phyloP scores from a whole-genome alignment of 345 rosid genomes.

The Eucalyptus sideroxylon region DNA sequence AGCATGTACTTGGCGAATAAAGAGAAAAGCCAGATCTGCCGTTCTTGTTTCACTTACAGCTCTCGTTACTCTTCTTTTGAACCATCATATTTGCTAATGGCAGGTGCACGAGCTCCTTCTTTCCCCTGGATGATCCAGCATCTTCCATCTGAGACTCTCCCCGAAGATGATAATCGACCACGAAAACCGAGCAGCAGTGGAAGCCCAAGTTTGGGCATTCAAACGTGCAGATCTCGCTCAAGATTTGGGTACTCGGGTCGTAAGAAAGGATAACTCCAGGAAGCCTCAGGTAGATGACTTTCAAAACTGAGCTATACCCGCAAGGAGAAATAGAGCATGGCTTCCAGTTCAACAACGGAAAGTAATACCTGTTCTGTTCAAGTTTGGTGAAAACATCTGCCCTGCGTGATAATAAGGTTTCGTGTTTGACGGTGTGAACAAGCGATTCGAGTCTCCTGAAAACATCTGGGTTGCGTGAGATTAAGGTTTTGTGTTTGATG shows the following conservation, averaged over 20 bases:
- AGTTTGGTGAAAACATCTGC: neutral
- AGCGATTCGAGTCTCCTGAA: neutral
- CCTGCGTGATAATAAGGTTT: neutral
- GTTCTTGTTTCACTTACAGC: neutral
- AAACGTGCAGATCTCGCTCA: constrained; percentile 2
- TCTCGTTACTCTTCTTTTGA: neutral
- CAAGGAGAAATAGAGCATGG: constrained; percentile 2
- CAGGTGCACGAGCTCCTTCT: neutral
- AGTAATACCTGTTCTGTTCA: neutral
- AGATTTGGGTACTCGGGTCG: neutral
- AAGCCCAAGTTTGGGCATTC: neutral
- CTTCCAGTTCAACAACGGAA: neutral
- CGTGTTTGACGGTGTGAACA: neutral
- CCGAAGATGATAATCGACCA: neutral
- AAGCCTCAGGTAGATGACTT: neutral
- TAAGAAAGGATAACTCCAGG: constrained; percentile 2
- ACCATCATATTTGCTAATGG: neutral
- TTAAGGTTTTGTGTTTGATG: neutral
- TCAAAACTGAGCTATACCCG: neutral
- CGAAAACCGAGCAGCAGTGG: neutral
- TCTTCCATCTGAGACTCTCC: neutral
- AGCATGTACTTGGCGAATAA: neutral
- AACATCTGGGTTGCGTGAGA: neutral
- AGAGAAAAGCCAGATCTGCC: neutral
- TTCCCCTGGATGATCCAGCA: neutral